These are phyloP conservation scores for Ceratocystis harringtonii DNA, from an alignment of 2,329 filamentous ascomycete genomes.

Conservation along the genomic window DNA sequence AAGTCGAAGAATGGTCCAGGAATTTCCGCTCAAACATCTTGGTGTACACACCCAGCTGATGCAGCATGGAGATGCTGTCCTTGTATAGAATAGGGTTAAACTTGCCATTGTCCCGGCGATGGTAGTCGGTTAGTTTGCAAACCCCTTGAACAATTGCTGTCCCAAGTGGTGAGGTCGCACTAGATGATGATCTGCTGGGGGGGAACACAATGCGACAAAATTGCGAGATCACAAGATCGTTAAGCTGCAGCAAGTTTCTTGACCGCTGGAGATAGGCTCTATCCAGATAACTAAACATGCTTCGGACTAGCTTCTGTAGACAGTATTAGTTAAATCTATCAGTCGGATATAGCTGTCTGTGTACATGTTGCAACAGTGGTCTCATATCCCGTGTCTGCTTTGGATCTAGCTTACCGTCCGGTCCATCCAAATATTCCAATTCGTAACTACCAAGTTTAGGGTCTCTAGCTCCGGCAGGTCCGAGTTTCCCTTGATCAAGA, in stretches of 20 bases:
- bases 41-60: constrained; percentile 69
- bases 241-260: constrained; percentile 54
- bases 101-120: constrained; percentile 43
- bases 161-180: constrained; percentile 18
- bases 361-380: no score
- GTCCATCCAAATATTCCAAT: constrained; percentile 62
- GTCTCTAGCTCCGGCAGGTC: constrained; percentile 43
- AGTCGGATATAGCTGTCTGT: neutral
- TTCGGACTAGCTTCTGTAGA: constrained; percentile 55
- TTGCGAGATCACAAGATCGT: constrained; percentile 62
- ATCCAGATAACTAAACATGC: constrained; percentile 88
- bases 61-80: constrained; percentile 65
- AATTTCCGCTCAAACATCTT: constrained; percentile 67
- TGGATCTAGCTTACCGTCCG: constrained; percentile 14
- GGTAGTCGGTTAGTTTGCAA: constrained; percentile 58
- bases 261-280: constrained; percentile 71
- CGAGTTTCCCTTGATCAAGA: constrained; percentile 36
- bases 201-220: constrained; percentile 51
- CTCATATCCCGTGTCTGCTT: neutral
- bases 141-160: constrained; percentile 35
- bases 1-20: constrained; percentile 50
- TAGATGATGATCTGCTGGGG: constrained; percentile 16
- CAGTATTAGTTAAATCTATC: constrained; percentile 6
- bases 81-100: constrained; percentile 54
- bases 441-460: constrained; percentile 38